Percentiles rank a stretch among this genome's conserved stretches.
phyloP scores from a whole-genome alignment of 495 filamentous ascomycete species.

The Cercophora scortea region DNA sequence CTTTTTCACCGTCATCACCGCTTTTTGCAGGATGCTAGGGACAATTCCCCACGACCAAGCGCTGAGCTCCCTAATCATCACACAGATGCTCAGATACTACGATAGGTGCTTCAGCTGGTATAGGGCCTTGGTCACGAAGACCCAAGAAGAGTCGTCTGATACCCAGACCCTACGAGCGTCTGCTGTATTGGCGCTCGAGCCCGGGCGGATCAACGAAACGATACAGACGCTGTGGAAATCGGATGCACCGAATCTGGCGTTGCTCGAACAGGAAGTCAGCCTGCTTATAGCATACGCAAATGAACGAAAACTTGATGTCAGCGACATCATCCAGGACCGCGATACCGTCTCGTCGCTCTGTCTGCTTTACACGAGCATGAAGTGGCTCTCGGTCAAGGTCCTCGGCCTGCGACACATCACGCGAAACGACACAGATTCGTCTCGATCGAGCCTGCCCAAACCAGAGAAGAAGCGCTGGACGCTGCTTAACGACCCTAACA shows the following conservation, averaged over 20 bases:
- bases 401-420: slow-evolving; percentile 67
- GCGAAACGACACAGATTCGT: slow-evolving; percentile 44
- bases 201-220: slow-evolving; percentile 58
- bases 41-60: slow-evolving; percentile 94
- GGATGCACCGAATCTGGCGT: slow-evolving; percentile 23
- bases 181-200: slow-evolving; percentile 57
- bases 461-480: slow-evolving; percentile 70
- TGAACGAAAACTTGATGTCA: slow-evolving; percentile 54
- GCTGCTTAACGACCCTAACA: slow-evolving; percentile 53
- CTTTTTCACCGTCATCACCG: slow-evolving; percentile 78
- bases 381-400: slow-evolving; percentile 86
- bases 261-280: slow-evolving; percentile 57
- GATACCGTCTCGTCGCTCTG: slow-evolving; percentile 79
- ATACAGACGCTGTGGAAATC: slow-evolving; percentile 56
- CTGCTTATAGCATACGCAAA: slow-evolving; percentile 59
- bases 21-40: slow-evolving; percentile 90
- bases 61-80: slow-evolving; percentile 84
- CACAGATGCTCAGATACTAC: slow-evolving; percentile 82
- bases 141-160: slow-evolving; percentile 34
- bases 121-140: slow-evolving; percentile 57
- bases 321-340: slow-evolving; percentile 81
- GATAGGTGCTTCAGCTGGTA: slow-evolving; percentile 89
- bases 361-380: slow-evolving; percentile 91
- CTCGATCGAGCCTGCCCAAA: slow-evolving; percentile 36
- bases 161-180: slow-evolving; percentile 56